Evolutionary conservation across 2,329 filamentous ascomycete genomes (phyloP), one percentile per base, ranked within the genome.

Genomic region (Elsinoe perseae): DNA sequence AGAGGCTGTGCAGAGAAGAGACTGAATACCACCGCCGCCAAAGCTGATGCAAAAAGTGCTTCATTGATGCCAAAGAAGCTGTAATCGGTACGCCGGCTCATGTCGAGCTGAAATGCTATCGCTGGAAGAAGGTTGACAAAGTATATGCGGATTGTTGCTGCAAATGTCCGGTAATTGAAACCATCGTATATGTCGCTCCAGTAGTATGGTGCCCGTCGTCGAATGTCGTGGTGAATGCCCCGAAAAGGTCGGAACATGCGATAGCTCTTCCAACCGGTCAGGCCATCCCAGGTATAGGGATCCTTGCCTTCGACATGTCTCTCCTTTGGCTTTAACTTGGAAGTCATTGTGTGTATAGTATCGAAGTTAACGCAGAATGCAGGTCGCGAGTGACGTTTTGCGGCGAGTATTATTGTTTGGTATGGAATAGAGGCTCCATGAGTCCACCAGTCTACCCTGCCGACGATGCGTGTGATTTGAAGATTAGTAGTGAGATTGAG

Each of bases 61-160:
- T 81, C 78, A 58, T 81, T 82, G 63, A 82, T 72, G 32, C 80
- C 80, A 59, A 75, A 81, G 67, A 78, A 80, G 16, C 73, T 70
- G 42, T 56, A 56, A 21, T 73, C 75, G 0, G 80, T 82, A 14
- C 76, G 72, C 5, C 79, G 73, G 56, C 76, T 74, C 77, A 82
- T 82, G 63, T 83, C 80, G 16, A 82, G 68, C 2, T 77, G 76
- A 60, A 80, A 83, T 1, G 80, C 80, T 2, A 83, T 70, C 0
- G 80, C 80, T 3, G 80, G 80, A 3, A 83, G 71, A 1, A 83
- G 69, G 58, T 79, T 79, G 62, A 81, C 77, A 66, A 82, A 82
- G 66, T 81, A 81, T 69, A 82, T 82, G 1, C 77, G 76, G 9
- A 82, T 68, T 0, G 75, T 80, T 57, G 75, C 79, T 4, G 79